Percentiles rank a stretch among this genome's conserved stretches.
Evolutionary conservation across 306 rosid genomes (phyloP).

Genomic region (Prosopis cineraria): DNA sequence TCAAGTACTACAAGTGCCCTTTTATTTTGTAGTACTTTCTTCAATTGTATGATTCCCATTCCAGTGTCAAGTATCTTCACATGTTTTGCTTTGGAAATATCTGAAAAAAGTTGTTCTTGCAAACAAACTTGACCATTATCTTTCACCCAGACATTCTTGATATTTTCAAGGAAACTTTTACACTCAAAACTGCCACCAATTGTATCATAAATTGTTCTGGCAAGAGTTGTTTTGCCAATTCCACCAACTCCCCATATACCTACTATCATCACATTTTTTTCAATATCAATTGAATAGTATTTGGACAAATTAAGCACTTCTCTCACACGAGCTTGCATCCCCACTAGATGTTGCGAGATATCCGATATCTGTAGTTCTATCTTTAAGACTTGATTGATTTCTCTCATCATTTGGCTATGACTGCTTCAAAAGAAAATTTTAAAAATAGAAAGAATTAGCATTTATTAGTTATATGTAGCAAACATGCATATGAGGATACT

Average conservation of each 20-base stretch:
- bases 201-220: not conserved
- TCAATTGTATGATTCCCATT: not conserved
- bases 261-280: not conserved
- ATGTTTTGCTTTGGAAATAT: not conserved
- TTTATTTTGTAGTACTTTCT: not conserved
- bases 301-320: not conserved
- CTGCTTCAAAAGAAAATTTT: not conserved
- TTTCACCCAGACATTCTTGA: not conserved
- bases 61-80: not conserved
- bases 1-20: not conserved
- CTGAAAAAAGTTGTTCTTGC: not conserved
- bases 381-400: not conserved
- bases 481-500: no score
- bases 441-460: no score
- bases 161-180: not conserved
- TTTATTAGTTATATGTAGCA: no score
- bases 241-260: not conserved
- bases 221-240: not conserved
- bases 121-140: not conserved
- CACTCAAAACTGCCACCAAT: not conserved
- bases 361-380: not conserved
- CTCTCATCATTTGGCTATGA: not conserved
- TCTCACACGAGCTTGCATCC: not conserved
- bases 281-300: not conserved
- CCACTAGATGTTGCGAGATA: not conserved